Conservation (phyloP, 108 stramenopile genomes). For the Aureococcus anophagefferens region DNA sequence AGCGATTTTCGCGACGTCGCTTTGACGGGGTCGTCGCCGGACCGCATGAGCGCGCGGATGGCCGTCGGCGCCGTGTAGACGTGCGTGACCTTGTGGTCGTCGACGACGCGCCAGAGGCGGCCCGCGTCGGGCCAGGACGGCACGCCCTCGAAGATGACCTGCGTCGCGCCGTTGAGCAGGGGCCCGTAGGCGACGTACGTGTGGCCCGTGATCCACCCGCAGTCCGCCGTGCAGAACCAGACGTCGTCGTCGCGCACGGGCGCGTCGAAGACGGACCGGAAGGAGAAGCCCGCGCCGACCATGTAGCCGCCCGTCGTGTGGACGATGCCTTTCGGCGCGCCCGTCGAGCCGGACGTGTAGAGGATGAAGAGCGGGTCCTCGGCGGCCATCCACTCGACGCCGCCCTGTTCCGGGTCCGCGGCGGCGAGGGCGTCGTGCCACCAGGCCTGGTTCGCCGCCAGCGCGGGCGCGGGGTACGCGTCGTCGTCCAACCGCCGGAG, state of each 20-base stretch:
- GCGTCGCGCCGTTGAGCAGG: conserved; percentile 17
- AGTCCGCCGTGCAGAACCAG: conserved; percentile 25
- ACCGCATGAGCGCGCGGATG: conserved; percentile 22
- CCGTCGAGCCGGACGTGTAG: conserved; percentile 28
- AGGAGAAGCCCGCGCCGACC: conserved; percentile 20
- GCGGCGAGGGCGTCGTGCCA: background rate
- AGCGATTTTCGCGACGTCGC: conserved; percentile 10
- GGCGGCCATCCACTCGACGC: conserved; percentile 14
- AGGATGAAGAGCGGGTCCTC: conserved; percentile 33
- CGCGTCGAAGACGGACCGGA: conserved; percentile 14
- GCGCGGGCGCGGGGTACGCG: background rate
- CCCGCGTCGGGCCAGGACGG: conserved; percentile 23
- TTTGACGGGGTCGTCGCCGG: conserved; percentile 5
- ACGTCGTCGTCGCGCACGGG: conserved; percentile 10
- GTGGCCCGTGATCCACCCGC: conserved; percentile 35
- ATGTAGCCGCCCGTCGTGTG: conserved; percentile 28
- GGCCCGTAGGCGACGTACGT: conserved; percentile 28
- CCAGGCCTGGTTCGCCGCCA: background rate
- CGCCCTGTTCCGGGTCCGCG: background rate
- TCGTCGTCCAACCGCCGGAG: conserved; percentile 6
- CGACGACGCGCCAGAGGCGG: conserved; percentile 19
- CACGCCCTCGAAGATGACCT: conserved; percentile 23
- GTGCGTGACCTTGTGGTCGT: conserved; percentile 18
- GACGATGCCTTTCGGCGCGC: conserved; percentile 27
- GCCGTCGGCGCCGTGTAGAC: conserved; percentile 34